Evolutionary conservation across 2,329 filamentous ascomycete species (phyloP).

Genomic region (Aspergillus caelatus): DNA sequence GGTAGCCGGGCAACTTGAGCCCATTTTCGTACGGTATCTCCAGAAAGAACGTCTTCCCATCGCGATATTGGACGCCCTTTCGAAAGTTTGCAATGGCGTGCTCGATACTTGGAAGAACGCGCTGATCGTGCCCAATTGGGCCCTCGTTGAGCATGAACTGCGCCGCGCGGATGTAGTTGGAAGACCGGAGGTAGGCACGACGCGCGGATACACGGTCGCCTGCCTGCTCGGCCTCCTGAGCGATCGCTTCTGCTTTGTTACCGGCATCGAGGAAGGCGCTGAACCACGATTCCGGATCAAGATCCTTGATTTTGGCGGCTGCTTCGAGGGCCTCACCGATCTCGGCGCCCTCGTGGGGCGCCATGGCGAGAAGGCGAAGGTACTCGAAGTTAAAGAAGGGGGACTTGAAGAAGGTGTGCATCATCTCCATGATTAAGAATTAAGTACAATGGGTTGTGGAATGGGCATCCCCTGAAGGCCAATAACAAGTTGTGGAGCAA

Average conservation of each 20-base stretch:
- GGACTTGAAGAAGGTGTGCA: slow-evolving; percentile 35
- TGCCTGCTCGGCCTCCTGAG: slow-evolving; percentile 32
- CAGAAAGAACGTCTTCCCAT: slow-evolving; percentile 30
- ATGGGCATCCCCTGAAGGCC: not conserved
- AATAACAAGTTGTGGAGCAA: not conserved
- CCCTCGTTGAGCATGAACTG: slow-evolving; percentile 34
- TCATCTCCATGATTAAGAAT: slow-evolving; percentile 17
- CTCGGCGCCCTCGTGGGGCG: slow-evolving; percentile 42
- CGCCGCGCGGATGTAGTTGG: slow-evolving; percentile 46
- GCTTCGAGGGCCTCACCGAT: slow-evolving; percentile 46
- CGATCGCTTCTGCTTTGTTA: slow-evolving; percentile 37
- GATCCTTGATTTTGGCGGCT: slow-evolving; percentile 39
- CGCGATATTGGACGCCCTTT: slow-evolving; percentile 32
- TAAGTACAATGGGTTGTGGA: not conserved
- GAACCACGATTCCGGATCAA: slow-evolving; percentile 47
- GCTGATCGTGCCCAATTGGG: slow-evolving; percentile 25
- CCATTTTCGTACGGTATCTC: slow-evolving; percentile 45
- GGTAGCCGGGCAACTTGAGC: slow-evolving; percentile 38
- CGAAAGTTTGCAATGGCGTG: slow-evolving; percentile 27
- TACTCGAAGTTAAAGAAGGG: slow-evolving; percentile 50
- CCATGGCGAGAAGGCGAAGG: slow-evolving; percentile 45
- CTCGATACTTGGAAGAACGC: slow-evolving; percentile 32
- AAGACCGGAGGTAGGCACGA: slow-evolving; percentile 43
- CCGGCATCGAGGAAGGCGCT: slow-evolving; percentile 37
- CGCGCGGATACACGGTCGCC: slow-evolving; percentile 37